Percentiles rank a stretch among this genome's conserved stretches.
Conservation (phyloP, 2,329 filamentous ascomycete genomes). For the Cadophora luteo-olivacea region DNA sequence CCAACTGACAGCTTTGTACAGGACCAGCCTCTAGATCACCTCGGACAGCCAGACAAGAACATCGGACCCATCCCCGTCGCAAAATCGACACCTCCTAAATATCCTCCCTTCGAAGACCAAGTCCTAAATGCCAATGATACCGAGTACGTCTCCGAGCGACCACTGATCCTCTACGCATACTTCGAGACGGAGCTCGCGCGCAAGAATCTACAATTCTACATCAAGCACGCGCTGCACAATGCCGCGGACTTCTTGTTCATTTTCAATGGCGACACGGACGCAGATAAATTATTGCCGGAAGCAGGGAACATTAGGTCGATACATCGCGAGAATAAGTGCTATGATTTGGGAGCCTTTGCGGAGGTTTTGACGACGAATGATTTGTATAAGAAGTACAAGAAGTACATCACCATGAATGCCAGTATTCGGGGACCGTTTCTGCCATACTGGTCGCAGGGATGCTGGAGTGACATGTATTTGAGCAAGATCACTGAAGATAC, state of each 20-base stretch:
- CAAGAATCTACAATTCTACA: constrained; percentile 39
- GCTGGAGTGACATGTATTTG: constrained; percentile 42
- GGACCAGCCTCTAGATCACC: neutral
- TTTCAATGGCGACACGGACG: constrained; percentile 39
- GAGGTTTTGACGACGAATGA: constrained; percentile 38
- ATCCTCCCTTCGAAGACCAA: neutral
- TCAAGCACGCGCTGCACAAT: constrained; percentile 39
- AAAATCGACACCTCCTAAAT: constrained; percentile 4
- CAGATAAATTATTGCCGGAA: constrained; percentile 30
- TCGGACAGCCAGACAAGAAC: neutral
- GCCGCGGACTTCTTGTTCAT: constrained; percentile 42
- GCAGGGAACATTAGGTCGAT: constrained; percentile 35
- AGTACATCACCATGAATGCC: constrained; percentile 42
- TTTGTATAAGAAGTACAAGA: constrained; percentile 39
- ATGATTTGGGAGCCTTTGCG: constrained; percentile 39
- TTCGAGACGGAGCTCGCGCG: constrained; percentile 37
- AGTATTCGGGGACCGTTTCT: constrained; percentile 42
- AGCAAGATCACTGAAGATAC: constrained; percentile 34
- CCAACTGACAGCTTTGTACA: neutral
- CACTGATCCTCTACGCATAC: constrained; percentile 41
- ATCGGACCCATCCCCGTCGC: constrained; percentile 9
- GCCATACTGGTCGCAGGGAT: constrained; percentile 37
- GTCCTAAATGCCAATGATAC: neutral
- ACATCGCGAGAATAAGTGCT: constrained; percentile 39
- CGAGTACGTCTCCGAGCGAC: constrained; percentile 27